Conservation (phyloP, 2,329 filamentous ascomycete genomes). For the Fusarium transvaalense region DNA sequence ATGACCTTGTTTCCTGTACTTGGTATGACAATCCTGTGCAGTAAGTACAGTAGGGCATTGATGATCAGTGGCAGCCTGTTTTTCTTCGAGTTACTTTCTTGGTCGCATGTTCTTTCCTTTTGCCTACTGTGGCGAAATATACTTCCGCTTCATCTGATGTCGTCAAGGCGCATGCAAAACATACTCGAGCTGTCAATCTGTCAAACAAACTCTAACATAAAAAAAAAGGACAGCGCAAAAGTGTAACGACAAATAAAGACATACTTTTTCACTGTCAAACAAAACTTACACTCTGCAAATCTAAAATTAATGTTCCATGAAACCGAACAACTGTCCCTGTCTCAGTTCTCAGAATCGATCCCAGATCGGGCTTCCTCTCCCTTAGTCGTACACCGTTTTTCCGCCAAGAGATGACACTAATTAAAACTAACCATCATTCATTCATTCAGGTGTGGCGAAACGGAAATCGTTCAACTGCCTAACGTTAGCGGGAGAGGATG, state of each 20-base stretch:
- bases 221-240: background rate
- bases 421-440: background rate
- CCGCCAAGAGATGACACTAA: conserved; percentile 1
- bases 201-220: conserved; percentile 21
- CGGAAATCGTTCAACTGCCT: conserved; percentile 15
- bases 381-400: conserved; percentile 27
- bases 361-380: background rate
- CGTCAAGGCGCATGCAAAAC: conserved; percentile 1
- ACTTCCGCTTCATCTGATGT: background rate
- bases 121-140: background rate
- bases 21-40: background rate
- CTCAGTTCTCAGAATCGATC: background rate
- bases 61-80: conserved; percentile 14
- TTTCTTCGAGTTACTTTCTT: background rate
- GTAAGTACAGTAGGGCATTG: background rate
- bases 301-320: background rate
- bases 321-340: background rate
- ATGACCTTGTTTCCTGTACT: background rate
- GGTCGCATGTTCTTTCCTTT: background rate
- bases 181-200: conserved; percentile 15
- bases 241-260: background rate
- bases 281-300: background rate
- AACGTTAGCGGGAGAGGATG: conserved; percentile 9
- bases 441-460: conserved; percentile 17
- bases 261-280: background rate